Base-by-base conservation (phyloP, 2,329 filamentous ascomycete species). In the Penicillium sp. region DNA sequence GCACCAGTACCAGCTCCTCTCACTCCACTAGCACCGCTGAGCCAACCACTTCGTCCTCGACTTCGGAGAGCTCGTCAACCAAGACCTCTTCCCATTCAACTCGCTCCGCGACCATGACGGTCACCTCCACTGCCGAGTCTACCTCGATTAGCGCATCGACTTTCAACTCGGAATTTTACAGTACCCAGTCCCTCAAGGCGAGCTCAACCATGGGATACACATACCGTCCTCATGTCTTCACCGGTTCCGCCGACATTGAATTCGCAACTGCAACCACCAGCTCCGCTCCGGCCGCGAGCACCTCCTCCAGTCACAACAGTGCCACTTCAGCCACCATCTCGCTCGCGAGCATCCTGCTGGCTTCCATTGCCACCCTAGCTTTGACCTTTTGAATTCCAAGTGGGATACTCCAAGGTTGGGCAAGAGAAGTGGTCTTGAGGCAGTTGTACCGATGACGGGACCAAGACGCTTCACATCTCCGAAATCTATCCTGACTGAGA, bases 171-270 rank as follows among this genome's bases (percentile, higher is more conserved):
- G 51, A 36, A 37, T 48, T 40, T 5, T 51, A 47, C 27, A 55
- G 47, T 53, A 53, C 53, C 36, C 54, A 43, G 35, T 52, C 54
- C 36, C 50, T 55, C 32, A 56, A 48, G 47, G 54, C 50, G 7
- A 60, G 50, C 43, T 39, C 52, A 12, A 53, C 54, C 36, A 48
- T 57, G 39, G 58, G 58, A 59, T 65, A 64, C 47, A 62, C 56
- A 39, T 62, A 66, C 42, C 53, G 55, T 24, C 61, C 63, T 2
- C 63, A 66, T 37, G 56, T 63, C n/a, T 58, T 64, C 47, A 60
- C 57, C 12, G 56, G 50, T 39, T 54, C 50, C 25, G 50, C 51
- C 39, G 52, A 53, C 36, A 56, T 59, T 37, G 45, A 48, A 45
- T 49, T 52, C 11, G 45, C 48, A 26, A 54, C 51, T 9, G 28